A percentile compares a stretch with the other conserved stretches of the same genome.
Conservation (phyloP, 129 eudicot species). For the Oenanthe sinensis region DNA sequence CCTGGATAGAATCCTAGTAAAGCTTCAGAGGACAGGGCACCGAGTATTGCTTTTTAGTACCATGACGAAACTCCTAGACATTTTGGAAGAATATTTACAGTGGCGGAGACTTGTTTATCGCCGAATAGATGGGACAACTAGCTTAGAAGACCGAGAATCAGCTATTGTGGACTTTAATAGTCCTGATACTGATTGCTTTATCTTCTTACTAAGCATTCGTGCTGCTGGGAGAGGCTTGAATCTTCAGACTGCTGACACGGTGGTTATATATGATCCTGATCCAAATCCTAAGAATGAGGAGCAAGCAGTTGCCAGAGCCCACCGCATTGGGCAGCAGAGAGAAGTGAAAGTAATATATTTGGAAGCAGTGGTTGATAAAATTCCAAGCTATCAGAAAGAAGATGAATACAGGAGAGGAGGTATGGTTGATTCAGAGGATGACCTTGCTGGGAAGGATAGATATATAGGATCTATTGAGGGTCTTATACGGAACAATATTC, state of each 20-base stretch:
- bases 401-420: slow-evolving; percentile 70
- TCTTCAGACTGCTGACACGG: slow-evolving; percentile 96
- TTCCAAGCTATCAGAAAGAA: slow-evolving; percentile 86
- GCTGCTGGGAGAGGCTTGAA: slow-evolving; percentile 96
- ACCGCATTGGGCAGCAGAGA: slow-evolving; percentile 92
- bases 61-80: slow-evolving; percentile 91
- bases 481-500: slow-evolving; percentile 84
- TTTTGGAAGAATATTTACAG: slow-evolving; percentile 88
- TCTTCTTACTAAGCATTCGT: slow-evolving; percentile 84
- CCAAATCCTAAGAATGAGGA: slow-evolving; percentile 96
- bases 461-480: slow-evolving; percentile 93
- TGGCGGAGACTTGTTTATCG: slow-evolving; percentile 89
- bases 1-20: slow-evolving; percentile 71
- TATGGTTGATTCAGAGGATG: slow-evolving; percentile 77
- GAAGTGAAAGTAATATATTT: slow-evolving; percentile 93
- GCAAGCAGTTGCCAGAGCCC: slow-evolving; percentile 98
- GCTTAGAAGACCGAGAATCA: slow-evolving; percentile 87
- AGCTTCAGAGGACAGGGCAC: slow-evolving; percentile 66
- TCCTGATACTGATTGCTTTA: slow-evolving; percentile 77
- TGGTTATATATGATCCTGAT: slow-evolving; percentile 91
- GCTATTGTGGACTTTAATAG: slow-evolving; percentile 87
- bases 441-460: slow-evolving; percentile 96
- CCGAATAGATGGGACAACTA: slow-evolving; percentile 88
- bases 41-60: slow-evolving; percentile 56
- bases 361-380: slow-evolving; percentile 94